These are phyloP conservation scores for Nectriaceae sp. DNA, from an alignment of 2,329 filamentous ascomycete genomes.

Conservation along the genomic window DNA sequence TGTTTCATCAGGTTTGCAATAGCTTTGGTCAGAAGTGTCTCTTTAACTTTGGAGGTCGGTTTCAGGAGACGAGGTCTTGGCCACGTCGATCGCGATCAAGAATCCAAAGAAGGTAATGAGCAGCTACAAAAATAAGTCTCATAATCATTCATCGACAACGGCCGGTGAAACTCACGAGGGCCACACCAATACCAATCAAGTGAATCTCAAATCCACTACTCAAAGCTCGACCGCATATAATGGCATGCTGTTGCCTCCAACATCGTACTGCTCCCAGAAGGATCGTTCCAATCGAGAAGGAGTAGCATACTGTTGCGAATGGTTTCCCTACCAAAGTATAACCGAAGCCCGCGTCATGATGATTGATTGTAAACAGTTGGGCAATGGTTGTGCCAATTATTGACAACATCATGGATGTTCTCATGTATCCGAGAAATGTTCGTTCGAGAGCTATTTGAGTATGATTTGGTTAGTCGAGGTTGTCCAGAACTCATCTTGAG, in stretches of 20 bases:
- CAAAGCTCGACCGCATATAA: conserved; percentile 33
- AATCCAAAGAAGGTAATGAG: conserved; percentile 25
- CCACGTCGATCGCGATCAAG: conserved; percentile 23
- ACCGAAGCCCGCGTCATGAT: conserved; percentile 47
- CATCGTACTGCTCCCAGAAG: conserved; percentile 32
- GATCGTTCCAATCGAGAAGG: conserved; percentile 39
- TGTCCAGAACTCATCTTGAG: neutral
- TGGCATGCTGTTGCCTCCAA: conserved; percentile 33
- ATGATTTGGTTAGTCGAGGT: conserved; percentile 2
- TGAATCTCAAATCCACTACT: conserved; percentile 34
- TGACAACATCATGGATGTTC: conserved; percentile 69
- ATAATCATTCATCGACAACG: neutral
- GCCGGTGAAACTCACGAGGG: conserved; percentile 15
- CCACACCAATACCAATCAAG: conserved; percentile 18
- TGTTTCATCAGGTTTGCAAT: no score
- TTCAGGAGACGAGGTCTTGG: conserved; percentile 8
- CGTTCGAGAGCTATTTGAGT: conserved; percentile 65
- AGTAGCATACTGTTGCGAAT: conserved; percentile 47
- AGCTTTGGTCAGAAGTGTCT: no score
- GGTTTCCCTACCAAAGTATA: conserved; percentile 64
- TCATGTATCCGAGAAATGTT: conserved; percentile 73
- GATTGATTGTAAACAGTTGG: conserved; percentile 63
- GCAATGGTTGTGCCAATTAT: conserved; percentile 67
- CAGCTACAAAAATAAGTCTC: conserved; percentile 10
- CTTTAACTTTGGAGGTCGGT: neutral